Conservation (phyloP, 495 filamentous ascomycete species). For the Thermochaetoides thermophila region DNA sequence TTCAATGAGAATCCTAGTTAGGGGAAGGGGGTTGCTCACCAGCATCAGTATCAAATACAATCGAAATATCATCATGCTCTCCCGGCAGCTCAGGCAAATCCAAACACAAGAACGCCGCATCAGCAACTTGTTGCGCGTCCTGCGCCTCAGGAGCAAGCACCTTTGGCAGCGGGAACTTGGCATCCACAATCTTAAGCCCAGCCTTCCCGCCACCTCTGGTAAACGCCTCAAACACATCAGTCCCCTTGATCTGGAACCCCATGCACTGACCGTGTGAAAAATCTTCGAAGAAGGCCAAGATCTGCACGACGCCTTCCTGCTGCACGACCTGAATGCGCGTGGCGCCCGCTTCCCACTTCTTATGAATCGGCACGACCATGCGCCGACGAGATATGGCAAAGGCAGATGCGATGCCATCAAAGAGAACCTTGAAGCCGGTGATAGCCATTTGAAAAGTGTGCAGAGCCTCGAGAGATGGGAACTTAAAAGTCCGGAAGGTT, state of each 20-base stretch:
- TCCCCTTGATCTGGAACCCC: constrained; percentile 70
- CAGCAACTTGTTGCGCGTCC: constrained; percentile 15
- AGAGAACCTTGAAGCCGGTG: constrained; percentile 62
- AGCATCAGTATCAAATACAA: constrained; percentile 62
- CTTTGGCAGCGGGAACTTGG: constrained; percentile 74
- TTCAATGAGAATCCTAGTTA: too few relatives aligned
- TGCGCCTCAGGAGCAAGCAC: constrained; percentile 32
- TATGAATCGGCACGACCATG: constrained; percentile 79
- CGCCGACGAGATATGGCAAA: constrained; percentile 74
- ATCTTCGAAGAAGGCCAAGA: constrained; percentile 71
- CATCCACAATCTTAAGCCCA: constrained; percentile 63
- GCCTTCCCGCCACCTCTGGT: constrained; percentile 49
- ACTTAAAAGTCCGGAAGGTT: constrained; percentile 40
- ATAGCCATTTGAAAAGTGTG: constrained; percentile 63
- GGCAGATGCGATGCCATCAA: constrained; percentile 54
- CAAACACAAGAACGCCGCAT: constrained; percentile 58
- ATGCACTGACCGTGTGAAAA: constrained; percentile 74
- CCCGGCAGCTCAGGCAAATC: constrained; percentile 78
- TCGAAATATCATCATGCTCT: constrained; percentile 79
- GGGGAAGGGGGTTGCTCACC: too few relatives aligned
- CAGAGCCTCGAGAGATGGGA: constrained; percentile 41
- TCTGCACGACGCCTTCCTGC: constrained; percentile 53
- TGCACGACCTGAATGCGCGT: constrained; percentile 67
- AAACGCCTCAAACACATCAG: constrained; percentile 63
- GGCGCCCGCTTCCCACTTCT: constrained; percentile 68